phyloP scores from a whole-genome alignment of 331 rosid species.

The Malus hybrid region DNA sequence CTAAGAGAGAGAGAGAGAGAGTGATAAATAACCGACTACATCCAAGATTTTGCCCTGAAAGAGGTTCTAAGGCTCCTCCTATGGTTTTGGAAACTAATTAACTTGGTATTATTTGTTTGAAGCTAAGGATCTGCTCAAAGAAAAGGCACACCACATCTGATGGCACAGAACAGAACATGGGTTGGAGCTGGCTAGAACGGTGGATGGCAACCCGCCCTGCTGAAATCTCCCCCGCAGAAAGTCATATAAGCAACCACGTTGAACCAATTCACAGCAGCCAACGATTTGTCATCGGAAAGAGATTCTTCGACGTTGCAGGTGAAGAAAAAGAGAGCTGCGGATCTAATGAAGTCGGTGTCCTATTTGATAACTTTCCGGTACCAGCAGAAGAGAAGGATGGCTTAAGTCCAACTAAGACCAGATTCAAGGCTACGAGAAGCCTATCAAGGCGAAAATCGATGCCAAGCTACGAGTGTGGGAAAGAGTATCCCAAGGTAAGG shows the following conservation, averaged over 20 bases:
- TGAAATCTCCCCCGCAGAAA: slow-evolving; percentile 48
- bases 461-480: slow-evolving; percentile 41
- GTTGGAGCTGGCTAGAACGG: slow-evolving; percentile 97
- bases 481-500: slow-evolving; percentile 46
- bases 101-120: not conserved
- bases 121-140: slow-evolving; percentile 79
- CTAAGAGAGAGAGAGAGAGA: too few species aligned
- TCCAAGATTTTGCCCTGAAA: too few species aligned
- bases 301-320: slow-evolving; percentile 41
- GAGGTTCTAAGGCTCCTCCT: too few species aligned
- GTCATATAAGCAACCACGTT: slow-evolving; percentile 26
- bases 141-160: slow-evolving; percentile 35
- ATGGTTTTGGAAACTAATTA: not conserved
- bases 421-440: slow-evolving; percentile 37
- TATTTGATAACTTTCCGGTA: slow-evolving; percentile 40
- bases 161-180: slow-evolving; percentile 51
- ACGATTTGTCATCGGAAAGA: slow-evolving; percentile 21
- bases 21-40: too few species aligned
- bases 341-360: slow-evolving; percentile 70
- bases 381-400: slow-evolving; percentile 29
- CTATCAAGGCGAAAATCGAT: slow-evolving; percentile 51
- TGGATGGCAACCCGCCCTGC: slow-evolving; percentile 96
- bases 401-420: slow-evolving; percentile 25
- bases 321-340: slow-evolving; percentile 94
- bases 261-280: slow-evolving; percentile 31